Evolutionary conservation across 192 early-diverging fungal species (phyloP).

Genomic region (Entomortierella lignicola): DNA sequence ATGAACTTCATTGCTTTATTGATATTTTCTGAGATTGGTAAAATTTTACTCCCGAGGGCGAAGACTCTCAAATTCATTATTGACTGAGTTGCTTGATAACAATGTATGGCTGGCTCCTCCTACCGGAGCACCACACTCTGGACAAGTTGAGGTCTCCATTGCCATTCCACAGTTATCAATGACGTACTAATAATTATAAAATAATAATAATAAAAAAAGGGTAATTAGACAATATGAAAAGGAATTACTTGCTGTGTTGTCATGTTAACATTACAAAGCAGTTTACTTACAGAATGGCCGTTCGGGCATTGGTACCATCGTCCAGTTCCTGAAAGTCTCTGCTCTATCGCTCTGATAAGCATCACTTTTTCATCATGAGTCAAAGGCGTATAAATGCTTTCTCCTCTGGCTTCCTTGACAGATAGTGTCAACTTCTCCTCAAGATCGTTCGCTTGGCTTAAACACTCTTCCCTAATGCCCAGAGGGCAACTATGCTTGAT

Average conservation of each 20-base stretch:
- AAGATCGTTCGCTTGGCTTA: background rate
- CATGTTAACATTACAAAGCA: background rate
- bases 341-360: constrained; percentile 43
- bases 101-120: constrained; percentile 50
- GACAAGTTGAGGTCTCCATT: constrained; percentile 51
- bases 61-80: constrained; percentile 10
- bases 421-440: constrained; percentile 26
- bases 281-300: constrained; percentile 50
- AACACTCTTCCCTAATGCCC: constrained; percentile 19
- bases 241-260: too few relatives aligned
- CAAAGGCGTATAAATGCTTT: constrained; percentile 4
- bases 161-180: constrained; percentile 58
- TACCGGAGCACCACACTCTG: constrained; percentile 53
- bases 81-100: constrained; percentile 7
- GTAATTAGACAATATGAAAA: too few relatives aligned
- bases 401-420: constrained; percentile 6
- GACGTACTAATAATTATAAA: constrained; percentile 19
- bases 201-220: background rate
- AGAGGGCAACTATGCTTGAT: constrained; percentile 8
- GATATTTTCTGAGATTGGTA: background rate
- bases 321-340: constrained; percentile 24
- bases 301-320: constrained; percentile 63
- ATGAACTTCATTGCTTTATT: too few relatives aligned
- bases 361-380: constrained; percentile 42
- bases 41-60: background rate